Evolutionary conservation across 208 protist species (phyloP).

Genomic region (Trypanosoma conorhini): DNA sequence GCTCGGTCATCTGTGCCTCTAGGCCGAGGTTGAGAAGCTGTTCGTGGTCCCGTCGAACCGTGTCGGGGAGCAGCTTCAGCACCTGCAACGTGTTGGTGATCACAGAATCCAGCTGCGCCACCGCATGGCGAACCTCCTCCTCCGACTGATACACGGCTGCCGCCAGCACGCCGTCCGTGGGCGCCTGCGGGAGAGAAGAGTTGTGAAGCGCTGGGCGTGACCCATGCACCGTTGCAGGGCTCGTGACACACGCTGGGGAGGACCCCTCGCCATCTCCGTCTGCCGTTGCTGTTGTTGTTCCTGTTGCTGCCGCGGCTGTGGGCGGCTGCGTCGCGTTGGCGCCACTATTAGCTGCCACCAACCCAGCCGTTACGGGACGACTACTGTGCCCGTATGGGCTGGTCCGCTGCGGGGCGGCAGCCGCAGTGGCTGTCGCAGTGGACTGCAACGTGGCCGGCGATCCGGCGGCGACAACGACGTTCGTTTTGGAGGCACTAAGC

Average conservation of each 20-base stretch:
- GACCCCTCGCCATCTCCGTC: too few relatives aligned
- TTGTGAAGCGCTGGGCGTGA: conserved; percentile 66
- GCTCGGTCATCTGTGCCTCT: conserved; percentile 91
- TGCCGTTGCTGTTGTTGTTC: conserved; percentile 7
- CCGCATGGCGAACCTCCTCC: conserved; percentile 47
- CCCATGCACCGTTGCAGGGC: conserved; percentile 18
- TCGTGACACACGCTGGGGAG: conserved; percentile 13
- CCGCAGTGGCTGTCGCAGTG: background rate
- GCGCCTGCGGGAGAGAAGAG: conserved; percentile 59
- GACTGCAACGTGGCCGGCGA: background rate
- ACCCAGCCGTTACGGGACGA: conserved; percentile 23
- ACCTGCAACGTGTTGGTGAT: conserved; percentile 78
- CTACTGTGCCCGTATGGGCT: conserved; percentile 12
- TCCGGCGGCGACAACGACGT: background rate
- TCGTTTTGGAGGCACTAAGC: background rate
- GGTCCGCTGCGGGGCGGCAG: conserved; percentile 1
- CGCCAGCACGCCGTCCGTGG: conserved; percentile 65
- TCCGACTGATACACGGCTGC: conserved; percentile 66
- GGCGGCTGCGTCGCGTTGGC: background rate
- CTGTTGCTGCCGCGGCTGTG: conserved; percentile 19
- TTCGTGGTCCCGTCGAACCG: conserved; percentile 70
- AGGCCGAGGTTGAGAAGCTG: conserved; percentile 79
- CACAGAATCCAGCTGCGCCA: conserved; percentile 60
- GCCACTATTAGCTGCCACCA: conserved; percentile 9
- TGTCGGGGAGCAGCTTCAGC: conserved; percentile 63